Conservation (phyloP, 1,284 basidiomycete species). For the Ganoderma meredithae region DNA sequence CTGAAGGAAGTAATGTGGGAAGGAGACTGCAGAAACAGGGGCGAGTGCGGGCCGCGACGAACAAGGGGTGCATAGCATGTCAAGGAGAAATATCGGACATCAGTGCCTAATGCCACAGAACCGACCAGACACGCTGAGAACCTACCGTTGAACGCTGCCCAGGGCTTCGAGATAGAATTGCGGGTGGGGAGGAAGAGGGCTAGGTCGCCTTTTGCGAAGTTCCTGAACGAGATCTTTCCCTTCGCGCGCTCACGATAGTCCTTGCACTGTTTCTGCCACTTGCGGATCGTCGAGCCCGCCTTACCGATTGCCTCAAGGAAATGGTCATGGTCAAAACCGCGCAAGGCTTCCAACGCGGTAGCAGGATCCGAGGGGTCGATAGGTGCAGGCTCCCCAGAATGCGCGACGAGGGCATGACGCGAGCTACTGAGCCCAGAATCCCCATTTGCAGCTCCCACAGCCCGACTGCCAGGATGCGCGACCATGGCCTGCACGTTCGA, state of each 20-base stretch:
- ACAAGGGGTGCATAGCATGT: slow-evolving; percentile 13
- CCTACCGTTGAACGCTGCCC: slow-evolving; percentile 96
- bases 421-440: slow-evolving; percentile 57
- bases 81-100: slow-evolving; percentile 48
- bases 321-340: slow-evolving; percentile 82
- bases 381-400: slow-evolving; percentile 69
- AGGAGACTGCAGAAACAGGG: slow-evolving; percentile 68
- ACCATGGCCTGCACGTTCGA: slow-evolving; percentile 66
- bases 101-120: slow-evolving; percentile 26
- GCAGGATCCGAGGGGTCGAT: slow-evolving; percentile 78
- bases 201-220: slow-evolving; percentile 92
- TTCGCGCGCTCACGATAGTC: slow-evolving; percentile 91
- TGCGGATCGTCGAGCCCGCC: slow-evolving; percentile 86
- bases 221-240: slow-evolving; percentile 93
- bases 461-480: slow-evolving; percentile 57
- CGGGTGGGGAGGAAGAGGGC: slow-evolving; percentile 96
- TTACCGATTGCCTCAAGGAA: slow-evolving; percentile 85
- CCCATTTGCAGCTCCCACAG: slow-evolving; percentile 31
- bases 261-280: slow-evolving; percentile 97
- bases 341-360: slow-evolving; percentile 70
- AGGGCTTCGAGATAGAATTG: slow-evolving; percentile 90
- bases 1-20: slow-evolving; percentile 96
- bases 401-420: slow-evolving; percentile 59
- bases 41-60: background rate
- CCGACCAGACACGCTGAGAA: slow-evolving; percentile 31